Evolutionary conservation across 177 flowering plant species (phyloP), one percentile per base, ranked within the genome.

Genomic region (Vitis hybrid): DNA sequence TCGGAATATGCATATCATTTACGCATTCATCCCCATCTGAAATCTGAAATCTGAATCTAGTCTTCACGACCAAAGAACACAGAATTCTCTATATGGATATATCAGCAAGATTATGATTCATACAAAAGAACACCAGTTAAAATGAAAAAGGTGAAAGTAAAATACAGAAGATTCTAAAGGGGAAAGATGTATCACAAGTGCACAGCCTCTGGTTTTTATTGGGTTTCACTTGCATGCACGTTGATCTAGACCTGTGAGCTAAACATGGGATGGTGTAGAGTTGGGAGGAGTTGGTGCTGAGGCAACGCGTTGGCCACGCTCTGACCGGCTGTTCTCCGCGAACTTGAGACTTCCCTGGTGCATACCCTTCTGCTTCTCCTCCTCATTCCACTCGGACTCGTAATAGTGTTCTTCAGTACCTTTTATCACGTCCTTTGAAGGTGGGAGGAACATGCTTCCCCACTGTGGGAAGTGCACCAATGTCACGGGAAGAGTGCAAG

Each of bases 381-480:
- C 80, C 51, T 74, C 72, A 34, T 18, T 79, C 80, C 82, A 81
- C 51, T 81, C 84, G 0, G 75, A 48, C 11, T 19, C 32, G 45
- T 81, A 81, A 13, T 81, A 81, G n/a, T 64, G 18, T 19, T 79
- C 82, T 60, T 81, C 84, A 2, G 57, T 79, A 0, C 67, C 56
- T 15, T 71, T 80, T 0, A 13, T 54, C 8, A 63, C 52, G 63
- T 77, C 69, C 48, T 75, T 76, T 6, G 81, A 75, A 11, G 83
- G 73, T 0, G 79, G 76, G 2, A 70, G 61, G 72, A 81, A 74
- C 84, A 81, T 81, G 66, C 84, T 69, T 5, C 84, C 84, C 84
- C 84, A 81, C 39, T 80, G 83, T 4, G 83, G 85, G 69, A 82
- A 82, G 58, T 82, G 74, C 5, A 82, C 65, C 32, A 75, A 14